These are phyloP conservation scores for Rhodotorula glutinis DNA, from an alignment of 1,284 basidiomycete species.

Conservation along the genomic window DNA sequence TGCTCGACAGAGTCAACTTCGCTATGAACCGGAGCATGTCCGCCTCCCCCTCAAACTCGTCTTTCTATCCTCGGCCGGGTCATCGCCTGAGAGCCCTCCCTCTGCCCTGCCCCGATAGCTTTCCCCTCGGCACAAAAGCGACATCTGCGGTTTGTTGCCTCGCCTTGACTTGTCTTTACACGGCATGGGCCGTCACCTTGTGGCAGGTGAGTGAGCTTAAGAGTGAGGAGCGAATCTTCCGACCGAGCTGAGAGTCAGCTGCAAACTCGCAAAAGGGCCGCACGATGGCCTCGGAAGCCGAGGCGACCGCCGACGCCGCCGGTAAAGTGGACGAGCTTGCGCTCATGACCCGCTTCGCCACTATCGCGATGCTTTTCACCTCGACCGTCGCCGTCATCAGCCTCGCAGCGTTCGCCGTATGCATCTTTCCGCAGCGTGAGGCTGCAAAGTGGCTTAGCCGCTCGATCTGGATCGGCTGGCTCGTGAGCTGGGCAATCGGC, in stretches of 20 bases:
- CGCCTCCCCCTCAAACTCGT: too few species aligned
- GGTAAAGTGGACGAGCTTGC: background rate
- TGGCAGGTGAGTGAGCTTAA: background rate
- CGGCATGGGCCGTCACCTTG: background rate
- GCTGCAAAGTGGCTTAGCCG: slow-evolving; percentile 16
- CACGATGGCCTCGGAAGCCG: too few species aligned
- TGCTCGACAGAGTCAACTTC: too few species aligned
- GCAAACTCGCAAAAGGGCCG: too few species aligned
- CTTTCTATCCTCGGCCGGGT: background rate
- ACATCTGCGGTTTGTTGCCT: background rate
- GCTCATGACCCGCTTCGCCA: slow-evolving; percentile 6
- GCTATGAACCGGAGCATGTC: too few species aligned
- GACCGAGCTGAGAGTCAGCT: background rate
- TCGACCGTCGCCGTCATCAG: background rate
- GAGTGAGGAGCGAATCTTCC: too few species aligned
- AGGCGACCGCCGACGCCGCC: too few species aligned
- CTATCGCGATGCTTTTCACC: slow-evolving; percentile 8
- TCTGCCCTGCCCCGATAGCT: slow-evolving; percentile 13
- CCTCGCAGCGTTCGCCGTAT: slow-evolving; percentile 6
- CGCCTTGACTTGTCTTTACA: background rate
- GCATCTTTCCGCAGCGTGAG: slow-evolving; percentile 20
- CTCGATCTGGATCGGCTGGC: slow-evolving; percentile 23
- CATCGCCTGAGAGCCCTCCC: slow-evolving; percentile 1
- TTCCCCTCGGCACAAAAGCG: background rate
- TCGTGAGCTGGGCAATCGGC: slow-evolving; percentile 16